Evolutionary conservation across 140 eudicot genomes (phyloP).

Genomic region (Cichorium intybus): DNA sequence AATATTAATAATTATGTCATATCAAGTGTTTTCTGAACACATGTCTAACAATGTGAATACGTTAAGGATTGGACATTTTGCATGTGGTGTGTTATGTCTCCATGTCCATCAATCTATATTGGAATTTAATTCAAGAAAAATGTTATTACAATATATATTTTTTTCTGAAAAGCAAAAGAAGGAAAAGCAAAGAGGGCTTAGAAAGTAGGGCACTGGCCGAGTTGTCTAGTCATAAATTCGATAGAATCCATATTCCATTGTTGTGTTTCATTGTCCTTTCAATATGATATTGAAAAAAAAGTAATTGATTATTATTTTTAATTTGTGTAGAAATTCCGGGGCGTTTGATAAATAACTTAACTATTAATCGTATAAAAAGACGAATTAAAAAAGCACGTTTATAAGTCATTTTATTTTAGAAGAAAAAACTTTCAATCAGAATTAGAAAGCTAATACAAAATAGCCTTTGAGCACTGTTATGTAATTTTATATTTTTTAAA

Average conservation of each 20-base stretch:
- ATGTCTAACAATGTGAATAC: not conserved
- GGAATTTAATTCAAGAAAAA: not conserved
- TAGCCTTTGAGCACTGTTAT: too few relatives aligned
- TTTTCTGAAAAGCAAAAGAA: not conserved
- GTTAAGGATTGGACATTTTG: not conserved
- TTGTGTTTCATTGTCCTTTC: not conserved
- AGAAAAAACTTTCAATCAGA: too few relatives aligned
- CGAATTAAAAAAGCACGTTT: too few relatives aligned
- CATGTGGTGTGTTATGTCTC: slow-evolving; percentile 9
- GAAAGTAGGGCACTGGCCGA: slow-evolving; percentile 9
- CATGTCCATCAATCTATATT: slow-evolving; percentile 12
- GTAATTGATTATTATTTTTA: not conserved
- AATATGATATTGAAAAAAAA: not conserved
- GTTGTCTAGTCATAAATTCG: slow-evolving; percentile 20
- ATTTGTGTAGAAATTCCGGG: not conserved
- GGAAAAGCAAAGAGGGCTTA: not conserved
- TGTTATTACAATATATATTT: not conserved
- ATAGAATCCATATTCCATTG: slow-evolving; percentile 5
- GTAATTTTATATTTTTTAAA: too few relatives aligned
- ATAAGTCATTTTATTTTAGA: too few relatives aligned
- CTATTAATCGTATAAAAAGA: too few relatives aligned
- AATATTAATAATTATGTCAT: not conserved
- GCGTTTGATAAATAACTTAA: too few relatives aligned
- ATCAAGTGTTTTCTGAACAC: not conserved
- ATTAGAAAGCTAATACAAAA: too few relatives aligned